phyloP scores from a whole-genome alignment of 768 basidiomycete genomes.

The Mycena capillaripes region DNA sequence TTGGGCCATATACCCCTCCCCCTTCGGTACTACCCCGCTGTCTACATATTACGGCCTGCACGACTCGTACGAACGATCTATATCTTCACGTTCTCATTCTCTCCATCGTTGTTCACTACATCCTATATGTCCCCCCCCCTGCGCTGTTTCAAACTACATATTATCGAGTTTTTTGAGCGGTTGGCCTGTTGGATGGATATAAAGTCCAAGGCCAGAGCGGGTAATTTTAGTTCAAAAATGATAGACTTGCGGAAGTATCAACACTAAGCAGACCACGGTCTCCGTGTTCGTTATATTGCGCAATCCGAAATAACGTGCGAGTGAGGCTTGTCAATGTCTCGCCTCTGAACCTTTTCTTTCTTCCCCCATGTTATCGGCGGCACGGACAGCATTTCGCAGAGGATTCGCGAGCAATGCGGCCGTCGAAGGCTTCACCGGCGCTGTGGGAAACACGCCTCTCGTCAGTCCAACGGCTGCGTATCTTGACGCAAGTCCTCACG shows the following conservation, averaged over 20 bases:
- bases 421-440: constrained; percentile 86
- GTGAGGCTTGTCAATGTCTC: too few species aligned
- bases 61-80: constrained; percentile 37
- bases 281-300: constrained; percentile 9
- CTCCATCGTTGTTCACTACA: constrained; percentile 18
- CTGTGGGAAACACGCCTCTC: constrained; percentile 94
- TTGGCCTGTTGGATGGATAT: constrained; percentile 36
- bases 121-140: constrained; percentile 30
- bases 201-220: constrained; percentile 17
- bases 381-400: constrained; percentile 47
- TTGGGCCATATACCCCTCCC: constrained; percentile 24
- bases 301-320: constrained; percentile 22
- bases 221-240: not conserved
- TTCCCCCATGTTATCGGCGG: constrained; percentile 50
- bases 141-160: constrained; percentile 19
- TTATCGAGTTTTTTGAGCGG: constrained; percentile 29
- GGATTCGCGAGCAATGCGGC: constrained; percentile 56
- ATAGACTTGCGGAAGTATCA: not conserved
- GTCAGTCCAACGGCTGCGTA: constrained; percentile 57
- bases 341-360: constrained; percentile 27
- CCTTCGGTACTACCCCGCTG: constrained; percentile 31
- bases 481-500: constrained; percentile 11
- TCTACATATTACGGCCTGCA: constrained; percentile 29
- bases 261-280: not conserved
- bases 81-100: constrained; percentile 22